These are phyloP conservation scores for Hypoxylon sp. DNA, from an alignment of 2,329 filamentous ascomycete genomes.

Conservation along the genomic window DNA sequence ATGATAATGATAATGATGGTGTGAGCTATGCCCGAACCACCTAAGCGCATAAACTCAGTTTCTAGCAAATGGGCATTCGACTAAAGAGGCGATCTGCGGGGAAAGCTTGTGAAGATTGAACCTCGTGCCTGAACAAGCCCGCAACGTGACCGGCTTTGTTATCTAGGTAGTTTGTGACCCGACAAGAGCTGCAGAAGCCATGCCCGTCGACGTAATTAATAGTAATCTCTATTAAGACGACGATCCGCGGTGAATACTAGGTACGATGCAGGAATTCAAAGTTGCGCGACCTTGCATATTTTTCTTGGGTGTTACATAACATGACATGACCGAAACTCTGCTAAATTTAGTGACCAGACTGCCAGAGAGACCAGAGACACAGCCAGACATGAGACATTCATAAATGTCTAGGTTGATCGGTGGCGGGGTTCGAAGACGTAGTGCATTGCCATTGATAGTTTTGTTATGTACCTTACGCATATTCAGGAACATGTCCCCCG, in stretches of 20 bases:
- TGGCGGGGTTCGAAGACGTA: constrained; percentile 30
- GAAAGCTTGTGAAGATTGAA: constrained; percentile 13
- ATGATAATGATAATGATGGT: too few relatives aligned
- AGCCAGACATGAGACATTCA: constrained; percentile 2
- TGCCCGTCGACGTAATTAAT: constrained; percentile 27
- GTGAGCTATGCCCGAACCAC: too few relatives aligned
- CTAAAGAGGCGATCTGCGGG: constrained; percentile 22
- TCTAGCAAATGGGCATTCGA: constrained; percentile 7
- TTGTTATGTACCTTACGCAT: too few relatives aligned
- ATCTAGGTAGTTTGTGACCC: constrained; percentile 10
- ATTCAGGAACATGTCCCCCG: too few relatives aligned
- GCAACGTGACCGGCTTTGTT: constrained; percentile 14
- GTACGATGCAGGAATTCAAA: background rate
- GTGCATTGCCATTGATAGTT: too few relatives aligned
- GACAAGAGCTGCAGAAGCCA: too few relatives aligned
- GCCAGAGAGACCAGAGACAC: too few relatives aligned
- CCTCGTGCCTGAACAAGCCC: too few relatives aligned
- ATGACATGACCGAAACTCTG: constrained; percentile 1
- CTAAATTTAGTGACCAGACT: constrained; percentile 37
- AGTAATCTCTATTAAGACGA: constrained; percentile 8
- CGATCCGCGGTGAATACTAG: constrained; percentile 8
- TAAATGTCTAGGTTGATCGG: constrained; percentile 12
- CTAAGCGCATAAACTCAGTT: constrained; percentile 8
- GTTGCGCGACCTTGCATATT: constrained; percentile 22
- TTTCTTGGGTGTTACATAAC: background rate